These are phyloP conservation scores for Strigomonas culicis DNA, from an alignment of 208 protist genomes.

Conservation along the genomic window DNA sequence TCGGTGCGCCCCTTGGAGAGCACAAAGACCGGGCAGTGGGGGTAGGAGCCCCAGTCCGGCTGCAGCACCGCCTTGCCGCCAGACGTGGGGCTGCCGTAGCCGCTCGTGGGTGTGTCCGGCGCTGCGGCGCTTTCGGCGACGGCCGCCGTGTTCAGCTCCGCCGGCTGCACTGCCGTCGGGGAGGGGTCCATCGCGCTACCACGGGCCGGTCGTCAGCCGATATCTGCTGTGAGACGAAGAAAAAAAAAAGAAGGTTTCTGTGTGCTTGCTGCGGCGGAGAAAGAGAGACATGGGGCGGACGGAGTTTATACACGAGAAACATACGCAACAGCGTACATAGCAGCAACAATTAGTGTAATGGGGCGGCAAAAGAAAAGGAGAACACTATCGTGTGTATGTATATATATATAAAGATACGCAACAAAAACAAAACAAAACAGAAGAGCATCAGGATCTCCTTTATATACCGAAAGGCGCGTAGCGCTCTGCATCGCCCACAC, in stretches of 20 bases:
- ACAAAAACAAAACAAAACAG: not conserved
- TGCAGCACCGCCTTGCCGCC: not conserved
- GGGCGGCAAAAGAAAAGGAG: not conserved
- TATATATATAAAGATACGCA: slow-evolving; percentile 3
- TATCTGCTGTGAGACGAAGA: slow-evolving; percentile 1
- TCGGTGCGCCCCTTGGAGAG: slow-evolving; percentile 69
- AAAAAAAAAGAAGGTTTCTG: slow-evolving; percentile 12
- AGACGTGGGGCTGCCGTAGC: too few species aligned
- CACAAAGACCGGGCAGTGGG: slow-evolving; percentile 81
- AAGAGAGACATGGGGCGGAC: too few species aligned
- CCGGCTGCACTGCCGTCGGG: too few species aligned
- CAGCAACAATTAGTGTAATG: not conserved
- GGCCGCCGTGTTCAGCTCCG: too few species aligned
- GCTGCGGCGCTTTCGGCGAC: too few species aligned
- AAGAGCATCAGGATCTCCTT: not conserved
- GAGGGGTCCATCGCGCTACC: too few species aligned
- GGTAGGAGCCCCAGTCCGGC: slow-evolving; percentile 26
- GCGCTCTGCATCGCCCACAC: not conserved
- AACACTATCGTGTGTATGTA: slow-evolving; percentile 5
- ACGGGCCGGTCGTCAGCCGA: not conserved
- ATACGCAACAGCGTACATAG: not conserved
- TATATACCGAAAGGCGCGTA: not conserved
- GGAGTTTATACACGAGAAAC: not conserved
- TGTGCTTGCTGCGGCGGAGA: too few species aligned
- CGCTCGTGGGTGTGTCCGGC: too few species aligned